Evolutionary conservation across 2,329 filamentous ascomycete species (phyloP).

Genomic region (Zasmidium cellare): DNA sequence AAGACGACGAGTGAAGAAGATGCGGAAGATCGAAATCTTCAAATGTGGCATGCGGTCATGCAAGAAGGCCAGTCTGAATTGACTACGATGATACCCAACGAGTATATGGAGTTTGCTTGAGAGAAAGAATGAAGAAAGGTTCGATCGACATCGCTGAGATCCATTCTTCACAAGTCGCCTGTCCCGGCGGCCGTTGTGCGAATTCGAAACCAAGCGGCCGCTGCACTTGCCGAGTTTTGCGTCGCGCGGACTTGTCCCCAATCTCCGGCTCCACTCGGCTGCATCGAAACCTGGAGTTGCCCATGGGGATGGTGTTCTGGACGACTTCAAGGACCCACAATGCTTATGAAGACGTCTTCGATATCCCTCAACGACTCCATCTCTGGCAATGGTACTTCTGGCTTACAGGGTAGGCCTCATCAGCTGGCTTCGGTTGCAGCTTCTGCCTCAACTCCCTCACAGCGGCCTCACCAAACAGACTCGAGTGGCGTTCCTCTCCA

Average conservation of each 20-base stretch:
- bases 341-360: background rate
- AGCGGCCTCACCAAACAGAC: background rate
- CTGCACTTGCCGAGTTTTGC: background rate
- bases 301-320: background rate
- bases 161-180: too few species aligned
- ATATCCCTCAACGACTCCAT: background rate
- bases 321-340: background rate
- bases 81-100: background rate
- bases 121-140: background rate
- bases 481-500: background rate
- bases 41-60: background rate
- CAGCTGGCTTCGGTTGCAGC: background rate
- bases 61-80: background rate
- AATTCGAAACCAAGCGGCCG: background rate
- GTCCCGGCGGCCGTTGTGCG: too few species aligned
- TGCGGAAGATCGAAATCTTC: background rate
- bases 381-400: background rate
- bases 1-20: slow-evolving; percentile 42
- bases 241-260: background rate
- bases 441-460: background rate
- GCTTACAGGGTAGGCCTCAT: background rate
- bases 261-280: slow-evolving; percentile 1
- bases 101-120: background rate
- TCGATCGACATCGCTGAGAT: background rate
- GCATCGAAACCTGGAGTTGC: slow-evolving; percentile 1